Percentiles rank a stretch among this genome's conserved stretches.
Evolutionary conservation across 2,329 filamentous ascomycete genomes (phyloP).

Genomic region (Aspergillus viridinutans): DNA sequence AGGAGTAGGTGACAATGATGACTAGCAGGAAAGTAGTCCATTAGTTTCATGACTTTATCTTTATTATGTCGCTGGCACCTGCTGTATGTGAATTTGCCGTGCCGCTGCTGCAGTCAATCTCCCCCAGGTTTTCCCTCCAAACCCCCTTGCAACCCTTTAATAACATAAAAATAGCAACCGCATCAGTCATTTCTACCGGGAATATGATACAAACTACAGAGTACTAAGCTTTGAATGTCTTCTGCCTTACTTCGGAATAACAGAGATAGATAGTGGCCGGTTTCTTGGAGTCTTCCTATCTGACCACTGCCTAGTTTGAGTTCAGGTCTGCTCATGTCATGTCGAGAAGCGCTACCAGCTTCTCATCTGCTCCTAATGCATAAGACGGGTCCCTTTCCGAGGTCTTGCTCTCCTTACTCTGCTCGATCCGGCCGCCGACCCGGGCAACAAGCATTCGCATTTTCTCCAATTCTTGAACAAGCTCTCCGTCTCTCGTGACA

Average conservation of each 20-base stretch:
- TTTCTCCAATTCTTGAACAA: constrained; percentile 48
- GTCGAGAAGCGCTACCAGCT: constrained; percentile 36
- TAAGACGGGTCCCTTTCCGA: constrained; percentile 18
- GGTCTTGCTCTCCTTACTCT: constrained; percentile 18
- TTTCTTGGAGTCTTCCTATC: neutral
- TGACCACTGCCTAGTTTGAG: neutral
- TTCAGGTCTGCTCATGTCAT: constrained; percentile 27
- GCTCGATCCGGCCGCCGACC: constrained; percentile 36
- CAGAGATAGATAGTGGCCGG: neutral
- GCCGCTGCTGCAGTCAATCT: constrained; percentile 13
- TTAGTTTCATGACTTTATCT: constrained; percentile 5
- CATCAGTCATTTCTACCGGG: neutral
- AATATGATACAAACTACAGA: neutral
- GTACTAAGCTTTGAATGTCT: neutral
- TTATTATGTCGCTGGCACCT: constrained; percentile 13
- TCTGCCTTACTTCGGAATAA: neutral
- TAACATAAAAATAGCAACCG: neutral
- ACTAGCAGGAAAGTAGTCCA: neutral
- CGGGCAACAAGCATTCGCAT: constrained; percentile 46
- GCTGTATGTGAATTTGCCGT: constrained; percentile 1
- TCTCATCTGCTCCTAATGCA: constrained; percentile 27
- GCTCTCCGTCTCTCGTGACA: constrained; percentile 48
- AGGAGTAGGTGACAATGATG: neutral
- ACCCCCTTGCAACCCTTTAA: constrained; percentile 17
- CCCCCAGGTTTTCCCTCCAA: neutral